phyloP scores from a whole-genome alignment of 345 rosid species.

The Arabidopsis arenosa region DNA sequence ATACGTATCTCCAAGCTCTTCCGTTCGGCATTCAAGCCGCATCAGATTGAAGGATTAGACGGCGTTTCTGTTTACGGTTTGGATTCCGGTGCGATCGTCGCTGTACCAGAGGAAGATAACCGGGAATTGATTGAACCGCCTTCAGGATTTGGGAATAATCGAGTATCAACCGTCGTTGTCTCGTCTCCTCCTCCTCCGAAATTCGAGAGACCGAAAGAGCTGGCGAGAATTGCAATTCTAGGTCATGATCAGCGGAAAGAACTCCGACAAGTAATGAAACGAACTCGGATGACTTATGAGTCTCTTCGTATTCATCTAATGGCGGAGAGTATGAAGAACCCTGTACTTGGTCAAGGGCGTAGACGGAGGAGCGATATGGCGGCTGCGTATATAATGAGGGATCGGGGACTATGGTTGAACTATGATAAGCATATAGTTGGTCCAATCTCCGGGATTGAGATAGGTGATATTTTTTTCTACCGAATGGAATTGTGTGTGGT shows the following conservation, averaged over 20 bases:
- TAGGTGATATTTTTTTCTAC: constrained; percentile 78
- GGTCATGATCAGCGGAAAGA: constrained; percentile 51
- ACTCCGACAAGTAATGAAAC: constrained; percentile 57
- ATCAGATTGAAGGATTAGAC: constrained; percentile 45
- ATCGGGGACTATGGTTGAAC: constrained; percentile 64
- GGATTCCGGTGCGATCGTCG: constrained; percentile 59
- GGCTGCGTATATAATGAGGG: constrained; percentile 62
- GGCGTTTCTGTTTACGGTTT: constrained; percentile 45
- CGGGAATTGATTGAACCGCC: neutral
- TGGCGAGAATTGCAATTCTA: constrained; percentile 60
- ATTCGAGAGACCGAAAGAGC: constrained; percentile 60
- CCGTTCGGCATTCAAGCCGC: constrained; percentile 60
- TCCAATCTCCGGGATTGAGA: constrained; percentile 65
- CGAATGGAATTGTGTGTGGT: constrained; percentile 72
- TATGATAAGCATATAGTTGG: constrained; percentile 78
- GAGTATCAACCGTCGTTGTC: constrained; percentile 22
- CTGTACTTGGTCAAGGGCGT: constrained; percentile 34
- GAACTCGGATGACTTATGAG: constrained; percentile 69
- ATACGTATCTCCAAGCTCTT: constrained; percentile 61
- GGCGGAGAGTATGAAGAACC: constrained; percentile 50
- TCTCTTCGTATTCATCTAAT: constrained; percentile 59
- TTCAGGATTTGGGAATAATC: neutral
- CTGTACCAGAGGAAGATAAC: constrained; percentile 43
- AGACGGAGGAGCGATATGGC: constrained; percentile 58
- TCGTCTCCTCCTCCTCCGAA: constrained; percentile 34